Base-by-base conservation (phyloP, 2,329 filamentous ascomycete species). In the Stachybotrys elegans region DNA sequence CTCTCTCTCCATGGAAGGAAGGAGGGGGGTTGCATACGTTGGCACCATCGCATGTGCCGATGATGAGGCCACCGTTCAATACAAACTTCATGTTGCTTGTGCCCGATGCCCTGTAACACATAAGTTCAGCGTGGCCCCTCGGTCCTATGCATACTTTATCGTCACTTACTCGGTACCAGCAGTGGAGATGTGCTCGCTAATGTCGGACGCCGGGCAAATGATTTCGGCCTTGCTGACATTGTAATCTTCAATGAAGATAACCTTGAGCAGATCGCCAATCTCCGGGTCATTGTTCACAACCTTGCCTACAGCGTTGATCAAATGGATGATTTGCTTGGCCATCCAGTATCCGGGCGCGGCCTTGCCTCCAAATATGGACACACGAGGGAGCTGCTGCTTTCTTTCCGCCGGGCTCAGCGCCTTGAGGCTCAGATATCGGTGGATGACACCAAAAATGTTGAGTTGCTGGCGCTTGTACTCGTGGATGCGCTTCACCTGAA, bases 21-120 rank as follows among this genome's bases (percentile, higher is more conserved):
- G 20, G n/a, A 17, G 11, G 12, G 17, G 22, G 13, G 21, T 34
- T 12, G 74, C 84, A 76, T 76, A 93, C 89, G 61, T 98, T 98
- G 51, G 93, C 93, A 61, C 93, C 93, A 59, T 98, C 93, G 62
- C 92, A 96, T 17, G 93, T 98, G 56, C 93, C 93, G 56, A 98
- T 98, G 59, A 98, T 95, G 49, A 98, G 75, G 51, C 93, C 93
- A 51, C 93, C 93, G 58, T 97, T 98, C 59, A 98, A 77, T 13
- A 96, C 93, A 66, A 98, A 98, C 69, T 98, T 98, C 93, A 98
- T 98, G 80, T 98, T 98, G 60, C 88, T 95, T 12, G 90, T 95
- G 50, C 92, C 92, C 51, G 79, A 83, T 17, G 81, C 81, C 62
- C 74, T 78, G 43, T 13, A 12, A 16, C 9, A 17, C 3, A 6